A percentile compares a stretch with the other conserved stretches of the same genome.
Evolutionary conservation across 192 early-diverging fungal genomes (phyloP).

Genomic region (Gamsiella multidivaricata): DNA sequence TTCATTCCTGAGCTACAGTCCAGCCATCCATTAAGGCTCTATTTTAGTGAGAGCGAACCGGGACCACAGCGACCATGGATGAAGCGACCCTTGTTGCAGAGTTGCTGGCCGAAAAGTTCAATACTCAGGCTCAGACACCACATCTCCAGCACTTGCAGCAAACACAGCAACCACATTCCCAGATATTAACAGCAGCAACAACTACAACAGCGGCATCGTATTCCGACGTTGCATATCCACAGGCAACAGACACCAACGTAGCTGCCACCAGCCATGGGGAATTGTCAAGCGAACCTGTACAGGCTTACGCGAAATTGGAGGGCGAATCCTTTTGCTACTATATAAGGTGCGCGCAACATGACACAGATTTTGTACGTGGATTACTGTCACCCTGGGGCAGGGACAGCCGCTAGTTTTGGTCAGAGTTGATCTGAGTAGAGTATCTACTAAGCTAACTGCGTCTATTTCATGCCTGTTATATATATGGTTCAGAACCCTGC

Average conservation of each 20-base stretch:
- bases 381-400: not conserved
- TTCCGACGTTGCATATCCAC: conserved; percentile 4
- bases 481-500: conserved; percentile 63
- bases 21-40: not conserved
- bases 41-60: not conserved
- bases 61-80: conserved; percentile 15
- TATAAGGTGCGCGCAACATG: conserved; percentile 54
- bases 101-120: conserved; percentile 15
- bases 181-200: conserved; percentile 1
- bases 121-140: conserved; percentile 3
- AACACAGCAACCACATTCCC: conserved; percentile 4
- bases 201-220: conserved; percentile 1
- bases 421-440: not conserved
- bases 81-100: conserved; percentile 28
- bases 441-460: too few species aligned
- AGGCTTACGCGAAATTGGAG: conserved; percentile 92
- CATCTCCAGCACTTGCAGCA: not conserved
- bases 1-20: not conserved
- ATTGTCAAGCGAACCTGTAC: conserved; percentile 64
- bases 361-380: too few species aligned
- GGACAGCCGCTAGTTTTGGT: not conserved
- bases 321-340: conserved; percentile 86
- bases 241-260: conserved; percentile 11
- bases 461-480: too few species aligned
- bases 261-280: conserved; percentile 11